Base-by-base conservation (phyloP, 1,284 basidiomycete genomes). In the Malassezia cuniculi region DNA sequence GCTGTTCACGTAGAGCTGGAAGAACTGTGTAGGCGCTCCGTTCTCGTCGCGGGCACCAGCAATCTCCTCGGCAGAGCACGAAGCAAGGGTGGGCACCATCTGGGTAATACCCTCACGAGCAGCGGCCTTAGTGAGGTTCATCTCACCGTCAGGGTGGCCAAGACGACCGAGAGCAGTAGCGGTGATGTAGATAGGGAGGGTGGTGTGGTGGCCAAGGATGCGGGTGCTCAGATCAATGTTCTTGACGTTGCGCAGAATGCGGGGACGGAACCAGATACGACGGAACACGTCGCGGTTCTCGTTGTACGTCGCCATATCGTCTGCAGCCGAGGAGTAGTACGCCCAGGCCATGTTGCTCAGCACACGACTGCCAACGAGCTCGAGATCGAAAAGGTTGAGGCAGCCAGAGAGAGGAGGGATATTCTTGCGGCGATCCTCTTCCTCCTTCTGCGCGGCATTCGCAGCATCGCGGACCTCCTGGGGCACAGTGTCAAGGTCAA, bases 211-310 rank as follows among this genome's bases (percentile, higher is more conserved):
- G 6, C 46, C 54, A 5, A 58, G 42, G 7, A 46, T 35, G 11
- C 34, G 42, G 17, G 56, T 52, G 11, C 49, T 44, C 2, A 75
- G 87, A 67, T 93, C 82, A 11, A 93, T 79, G 3, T 73, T 72
- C 8, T 77, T 76, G 8, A 94, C 85, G 57, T 93, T 77, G 17
- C 85, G 76, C 7, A 94, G 71, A 28, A 94, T 74, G 11, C 85
- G 77, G 9, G 87, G 87, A 12, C 87, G 76, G 73, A 94, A 93
- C 86, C 87, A 94, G 54, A 94, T 75, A 39, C 83, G 81, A 76
- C 81, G 85, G 64, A 81, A 94, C 0, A 84, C 85, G 33, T 77
- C 74, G 42, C 81, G 80, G 62, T 93, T 93, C 68, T 94, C 86
- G 17, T 86, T 74, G 68, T 70, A 63, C 6, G 70, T 70, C 39